Evolutionary conservation across 345 rosid genomes (phyloP).

Genomic region (Arabis alpina): DNA sequence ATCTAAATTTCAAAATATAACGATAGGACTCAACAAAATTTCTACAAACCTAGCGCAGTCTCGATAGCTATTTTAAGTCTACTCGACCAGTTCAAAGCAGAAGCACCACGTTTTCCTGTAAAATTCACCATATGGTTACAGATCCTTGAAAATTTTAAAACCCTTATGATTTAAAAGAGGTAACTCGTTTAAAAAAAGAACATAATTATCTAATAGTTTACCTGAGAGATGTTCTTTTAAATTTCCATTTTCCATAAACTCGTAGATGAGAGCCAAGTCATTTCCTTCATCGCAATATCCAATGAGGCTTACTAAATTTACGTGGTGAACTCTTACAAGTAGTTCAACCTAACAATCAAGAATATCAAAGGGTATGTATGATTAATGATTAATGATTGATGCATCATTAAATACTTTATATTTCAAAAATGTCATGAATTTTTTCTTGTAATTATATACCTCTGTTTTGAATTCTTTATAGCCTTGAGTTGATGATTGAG

Average conservation of each 20-base stretch:
- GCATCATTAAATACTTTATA: no score
- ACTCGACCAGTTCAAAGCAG: slow-evolving; percentile 43
- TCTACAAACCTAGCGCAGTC: no score
- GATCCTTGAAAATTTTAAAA: not conserved
- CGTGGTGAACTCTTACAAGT: slow-evolving; percentile 55
- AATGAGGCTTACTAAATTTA: slow-evolving; percentile 49
- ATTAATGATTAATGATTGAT: no score
- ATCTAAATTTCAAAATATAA: no score
- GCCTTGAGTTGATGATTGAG: no score
- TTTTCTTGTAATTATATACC: no score
- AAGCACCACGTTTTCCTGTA: slow-evolving; percentile 29
- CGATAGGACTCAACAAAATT: no score
- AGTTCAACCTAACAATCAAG: slow-evolving; percentile 46
- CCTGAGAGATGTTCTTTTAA: slow-evolving; percentile 50
- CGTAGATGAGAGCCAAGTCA: slow-evolving; percentile 51
- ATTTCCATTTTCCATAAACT: slow-evolving; percentile 56
- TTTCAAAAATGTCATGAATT: no score
- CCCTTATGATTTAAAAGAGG: not conserved
- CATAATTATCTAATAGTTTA: not conserved
- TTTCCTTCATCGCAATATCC: slow-evolving; percentile 57
- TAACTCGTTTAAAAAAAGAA: no score
- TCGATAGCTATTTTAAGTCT: no score
- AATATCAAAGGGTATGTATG: no score
- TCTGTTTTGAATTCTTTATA: no score
- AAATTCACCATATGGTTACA: not conserved